phyloP scores from a whole-genome alignment of 352 stramenopile species.

The Blastocystis sp. region DNA sequence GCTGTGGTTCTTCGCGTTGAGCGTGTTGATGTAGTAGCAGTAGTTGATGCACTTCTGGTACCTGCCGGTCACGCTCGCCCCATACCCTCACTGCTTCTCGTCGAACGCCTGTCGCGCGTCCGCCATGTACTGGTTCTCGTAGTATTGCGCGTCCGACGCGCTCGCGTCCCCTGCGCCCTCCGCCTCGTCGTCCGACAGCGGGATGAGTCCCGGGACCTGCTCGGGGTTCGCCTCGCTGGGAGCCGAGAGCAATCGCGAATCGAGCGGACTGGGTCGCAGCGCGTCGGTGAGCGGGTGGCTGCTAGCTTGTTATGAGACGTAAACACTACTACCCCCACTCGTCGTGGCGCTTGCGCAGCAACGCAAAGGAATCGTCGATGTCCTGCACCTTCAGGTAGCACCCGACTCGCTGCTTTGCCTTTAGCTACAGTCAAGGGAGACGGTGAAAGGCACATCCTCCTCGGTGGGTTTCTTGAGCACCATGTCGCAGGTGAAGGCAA shows the following conservation, averaged over 20 bases:
- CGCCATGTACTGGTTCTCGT: conserved; percentile 47
- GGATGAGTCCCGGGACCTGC: not conserved
- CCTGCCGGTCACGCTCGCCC: not conserved
- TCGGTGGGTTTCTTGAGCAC: not conserved
- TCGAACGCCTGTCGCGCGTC: conserved; percentile 30
- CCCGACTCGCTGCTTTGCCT: not conserved
- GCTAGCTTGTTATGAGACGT: not conserved
- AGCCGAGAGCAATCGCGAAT: not conserved
- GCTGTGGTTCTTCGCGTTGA: not conserved
- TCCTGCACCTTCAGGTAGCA: conserved; percentile 25
- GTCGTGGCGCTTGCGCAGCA: not conserved
- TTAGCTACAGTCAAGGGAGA: conserved; percentile 6
- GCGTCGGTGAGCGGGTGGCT: not conserved
- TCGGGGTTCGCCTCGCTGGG: not conserved
- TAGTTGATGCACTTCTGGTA: conserved; percentile 48
- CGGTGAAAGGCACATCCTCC: not conserved
- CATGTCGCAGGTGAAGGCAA: not conserved
- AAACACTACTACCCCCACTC: not conserved
- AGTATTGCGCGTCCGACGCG: not conserved
- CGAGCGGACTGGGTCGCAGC: not conserved
- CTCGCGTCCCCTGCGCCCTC: not conserved
- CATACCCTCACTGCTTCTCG: not conserved
- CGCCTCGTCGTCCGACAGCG: not conserved
- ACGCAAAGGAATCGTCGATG: not conserved
- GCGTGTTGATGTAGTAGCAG: conserved; percentile 10